phyloP scores from a whole-genome alignment of 1,284 basidiomycete genomes.

The Gastroboletus turbinatus region DNA sequence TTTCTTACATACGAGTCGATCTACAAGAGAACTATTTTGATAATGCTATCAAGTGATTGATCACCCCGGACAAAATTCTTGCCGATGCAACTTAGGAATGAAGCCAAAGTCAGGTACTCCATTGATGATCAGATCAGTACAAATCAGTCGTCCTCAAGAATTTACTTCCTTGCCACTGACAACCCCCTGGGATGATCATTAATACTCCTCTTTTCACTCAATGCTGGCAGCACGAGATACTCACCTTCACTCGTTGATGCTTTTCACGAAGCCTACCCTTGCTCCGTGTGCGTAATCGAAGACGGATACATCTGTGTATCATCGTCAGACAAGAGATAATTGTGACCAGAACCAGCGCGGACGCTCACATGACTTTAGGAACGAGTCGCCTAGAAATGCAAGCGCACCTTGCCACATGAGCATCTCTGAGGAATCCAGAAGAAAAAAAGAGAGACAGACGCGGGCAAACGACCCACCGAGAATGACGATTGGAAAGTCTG shows the following conservation, averaged over 20 bases:
- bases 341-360: background rate
- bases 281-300: slow-evolving; percentile 58
- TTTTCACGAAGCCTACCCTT: slow-evolving; percentile 59
- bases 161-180: background rate
- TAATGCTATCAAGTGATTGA: background rate
- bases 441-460: background rate
- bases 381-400: slow-evolving; percentile 51
- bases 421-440: background rate
- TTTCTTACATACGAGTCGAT: background rate
- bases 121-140: background rate
- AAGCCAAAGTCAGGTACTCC: background rate
- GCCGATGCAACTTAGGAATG: background rate
- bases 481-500: background rate
- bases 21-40: background rate
- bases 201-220: background rate
- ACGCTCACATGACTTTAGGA: slow-evolving; percentile 64
- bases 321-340: background rate
- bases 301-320: slow-evolving; percentile 51
- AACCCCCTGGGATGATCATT: background rate
- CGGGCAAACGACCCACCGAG: slow-evolving; percentile 6
- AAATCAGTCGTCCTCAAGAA: background rate
- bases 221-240: background rate
- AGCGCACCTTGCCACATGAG: background rate
- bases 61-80: background rate
- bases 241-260: slow-evolving; percentile 42